phyloP scores from a whole-genome alignment of 2,329 filamentous ascomycete species.

The Fusarium transvaalense region DNA sequence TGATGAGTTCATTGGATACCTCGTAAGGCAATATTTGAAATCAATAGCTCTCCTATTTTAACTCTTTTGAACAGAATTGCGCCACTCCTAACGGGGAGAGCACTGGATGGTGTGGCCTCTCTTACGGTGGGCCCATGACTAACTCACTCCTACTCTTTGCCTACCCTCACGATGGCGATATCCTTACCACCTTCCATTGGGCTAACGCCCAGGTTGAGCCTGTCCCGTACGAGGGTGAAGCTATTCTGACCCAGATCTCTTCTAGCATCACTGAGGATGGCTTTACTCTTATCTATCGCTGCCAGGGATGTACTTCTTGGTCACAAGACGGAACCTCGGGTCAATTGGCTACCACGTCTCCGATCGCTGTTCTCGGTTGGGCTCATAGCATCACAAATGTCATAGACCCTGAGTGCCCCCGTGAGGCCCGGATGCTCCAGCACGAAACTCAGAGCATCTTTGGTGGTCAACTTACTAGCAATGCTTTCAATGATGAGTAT shows the following conservation, averaged over 20 bases:
- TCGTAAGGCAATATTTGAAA: not conserved
- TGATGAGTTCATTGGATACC: constrained; percentile 21
- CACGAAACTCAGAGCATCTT: constrained; percentile 22
- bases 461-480: constrained; percentile 8
- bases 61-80: constrained; percentile 9
- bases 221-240: constrained; percentile 9
- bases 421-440: constrained; percentile 13
- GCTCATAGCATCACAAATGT: constrained; percentile 10
- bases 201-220: constrained; percentile 19
- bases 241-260: constrained; percentile 14
- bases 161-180: constrained; percentile 16
- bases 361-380: constrained; percentile 13
- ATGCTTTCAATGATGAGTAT: constrained; percentile 2
- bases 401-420: constrained; percentile 8
- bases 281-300: constrained; percentile 21
- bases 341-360: not conserved
- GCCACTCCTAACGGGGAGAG: constrained; percentile 3
- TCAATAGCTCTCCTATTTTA: not conserved
- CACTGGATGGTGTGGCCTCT: constrained; percentile 22
- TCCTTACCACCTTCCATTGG: constrained; percentile 8
- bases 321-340: constrained; percentile 8
- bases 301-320: constrained; percentile 25
- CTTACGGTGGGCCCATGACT: constrained; percentile 19
- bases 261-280: constrained; percentile 10
- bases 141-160: constrained; percentile 16